Conservation (phyloP, 352 stramenopile genomes). For the Pythium phragmiticola region DNA sequence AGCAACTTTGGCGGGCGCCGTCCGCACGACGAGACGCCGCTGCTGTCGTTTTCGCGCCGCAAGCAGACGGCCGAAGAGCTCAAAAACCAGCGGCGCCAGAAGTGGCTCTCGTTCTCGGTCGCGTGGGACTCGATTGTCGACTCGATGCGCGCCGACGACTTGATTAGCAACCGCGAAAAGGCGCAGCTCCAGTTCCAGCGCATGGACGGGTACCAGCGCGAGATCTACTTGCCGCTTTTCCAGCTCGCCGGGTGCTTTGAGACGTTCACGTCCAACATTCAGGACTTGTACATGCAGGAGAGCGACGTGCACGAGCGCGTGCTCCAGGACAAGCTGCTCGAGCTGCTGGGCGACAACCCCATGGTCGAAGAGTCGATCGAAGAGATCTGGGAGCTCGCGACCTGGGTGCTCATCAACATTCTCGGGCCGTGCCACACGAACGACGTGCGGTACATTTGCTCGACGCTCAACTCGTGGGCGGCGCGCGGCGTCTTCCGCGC, state of each 20-base stretch:
- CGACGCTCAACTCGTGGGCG: slow-evolving; percentile 78
- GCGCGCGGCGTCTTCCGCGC: slow-evolving; percentile 76
- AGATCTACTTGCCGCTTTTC: slow-evolving; percentile 98
- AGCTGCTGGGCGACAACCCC: slow-evolving; percentile 69
- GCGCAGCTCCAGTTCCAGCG: slow-evolving; percentile 95
- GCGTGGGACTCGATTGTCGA: slow-evolving; percentile 98
- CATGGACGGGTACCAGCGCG: slow-evolving; percentile 94
- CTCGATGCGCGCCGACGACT: slow-evolving; percentile 92
- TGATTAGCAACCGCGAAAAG: slow-evolving; percentile 89
- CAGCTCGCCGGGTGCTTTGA: slow-evolving; percentile 97
- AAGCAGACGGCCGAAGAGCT: slow-evolving; percentile 80
- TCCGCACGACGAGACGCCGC: slow-evolving; percentile 61
- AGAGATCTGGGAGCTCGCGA: slow-evolving; percentile 97
- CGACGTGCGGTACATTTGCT: slow-evolving; percentile 93
- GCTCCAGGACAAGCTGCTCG: slow-evolving; percentile 81
- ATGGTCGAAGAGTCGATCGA: slow-evolving; percentile 92
- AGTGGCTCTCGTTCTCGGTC: slow-evolving; percentile 98
- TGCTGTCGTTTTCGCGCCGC: slow-evolving; percentile 83
- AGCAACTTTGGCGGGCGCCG: slow-evolving; percentile 19
- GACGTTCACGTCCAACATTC: slow-evolving; percentile 74
- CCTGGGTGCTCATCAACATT: slow-evolving; percentile 93
- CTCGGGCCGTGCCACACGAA: slow-evolving; percentile 93
- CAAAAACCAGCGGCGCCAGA: slow-evolving; percentile 93
- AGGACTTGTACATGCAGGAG: slow-evolving; percentile 71
- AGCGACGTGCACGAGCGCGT: slow-evolving; percentile 62